These are phyloP conservation scores for Aspergillus cejpii DNA, from an alignment of 2,329 filamentous ascomycete species.

Conservation along the genomic window DNA sequence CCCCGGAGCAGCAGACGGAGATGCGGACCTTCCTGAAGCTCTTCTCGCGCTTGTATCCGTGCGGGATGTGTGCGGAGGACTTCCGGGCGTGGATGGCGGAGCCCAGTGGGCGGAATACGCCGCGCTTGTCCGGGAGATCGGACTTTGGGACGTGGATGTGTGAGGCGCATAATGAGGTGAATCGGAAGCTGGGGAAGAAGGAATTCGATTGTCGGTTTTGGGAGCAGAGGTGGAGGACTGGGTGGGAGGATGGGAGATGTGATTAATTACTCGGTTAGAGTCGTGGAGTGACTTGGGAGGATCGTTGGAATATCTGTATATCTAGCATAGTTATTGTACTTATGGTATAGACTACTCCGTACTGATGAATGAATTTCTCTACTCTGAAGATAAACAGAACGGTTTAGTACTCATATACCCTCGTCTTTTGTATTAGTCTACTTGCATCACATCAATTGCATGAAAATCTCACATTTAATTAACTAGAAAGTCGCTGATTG, in stretches of 20 bases:
- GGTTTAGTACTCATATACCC: too few relatives aligned
- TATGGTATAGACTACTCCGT: not conserved
- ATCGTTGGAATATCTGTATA: too few relatives aligned
- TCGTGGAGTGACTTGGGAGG: too few relatives aligned
- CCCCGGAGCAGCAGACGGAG: slow-evolving; percentile 63
- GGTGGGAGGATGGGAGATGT: slow-evolving; percentile 65
- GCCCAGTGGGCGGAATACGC: slow-evolving; percentile 52
- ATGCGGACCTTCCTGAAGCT: slow-evolving; percentile 69
- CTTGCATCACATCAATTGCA: slow-evolving; percentile 3
- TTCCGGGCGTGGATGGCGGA: slow-evolving; percentile 74
- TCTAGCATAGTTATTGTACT: too few relatives aligned
- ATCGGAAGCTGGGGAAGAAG: slow-evolving; percentile 75
- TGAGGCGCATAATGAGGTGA: slow-evolving; percentile 47
- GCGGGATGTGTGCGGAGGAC: slow-evolving; percentile 90
- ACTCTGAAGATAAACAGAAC: not conserved
- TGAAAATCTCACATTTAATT: slow-evolving; percentile 11
- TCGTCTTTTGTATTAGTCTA: too few relatives aligned
- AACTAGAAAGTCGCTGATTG: slow-evolving; percentile 30
- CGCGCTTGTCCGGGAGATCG: slow-evolving; percentile 49
- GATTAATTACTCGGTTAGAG: slow-evolving; percentile 42
- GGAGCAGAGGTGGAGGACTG: slow-evolving; percentile 92
- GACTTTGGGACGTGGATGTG: slow-evolving; percentile 48
- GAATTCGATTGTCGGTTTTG: slow-evolving; percentile 83
- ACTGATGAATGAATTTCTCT: not conserved
- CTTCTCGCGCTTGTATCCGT: slow-evolving; percentile 86